Evolutionary conservation across 73 alveolate species (phyloP), one percentile per base, ranked within the genome.

Genomic region (Paramecium primaurelia): DNA sequence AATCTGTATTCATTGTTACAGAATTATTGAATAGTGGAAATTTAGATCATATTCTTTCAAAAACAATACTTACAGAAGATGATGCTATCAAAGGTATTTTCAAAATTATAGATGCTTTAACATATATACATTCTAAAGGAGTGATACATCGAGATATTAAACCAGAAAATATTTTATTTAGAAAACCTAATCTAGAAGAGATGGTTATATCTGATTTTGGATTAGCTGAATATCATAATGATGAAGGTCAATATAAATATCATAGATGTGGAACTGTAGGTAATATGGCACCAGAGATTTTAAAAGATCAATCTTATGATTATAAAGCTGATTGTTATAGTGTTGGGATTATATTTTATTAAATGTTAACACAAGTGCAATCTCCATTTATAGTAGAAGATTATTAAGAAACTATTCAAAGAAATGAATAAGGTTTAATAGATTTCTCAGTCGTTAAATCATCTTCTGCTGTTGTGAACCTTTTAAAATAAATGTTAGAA

Each of bases 311-410:
- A 59, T n/a, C 37, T 2, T 87, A 87, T 59, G 88, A 36, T 40
- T 64, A 54, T 40, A 93, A 93, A 80, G 93, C 92, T 9, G 96
- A 93, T 89, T 40, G 92, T 4, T 93, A 77, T 80, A 51, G 92
- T 8, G 59, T 86, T 77, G 98, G 98, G 8, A 96, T 95, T 11
- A 49, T 95, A 64, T 38, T 86, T 7, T 86, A 28, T 59, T 9
- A 64, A 20, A 86, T 59, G 49, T 18, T 95, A 32, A 47, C 95
- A 10, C 71, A 94, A 44, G 96, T 95, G 30, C 58, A 88, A 28
- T 95, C 97, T 37, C 98, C 98, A 6, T 96, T 96, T 51, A 77
- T 87, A 47, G 97, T 96, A 2, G 77, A 54, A 36, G 89, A 85
- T 20, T 96, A 96, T 90, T 51, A 26, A 9, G 94, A 87, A 51